Evolutionary conservation across 2,329 filamentous ascomycete genomes (phyloP), one percentile per base, ranked within the genome.

Genomic region (Calonectria henricotiae): DNA sequence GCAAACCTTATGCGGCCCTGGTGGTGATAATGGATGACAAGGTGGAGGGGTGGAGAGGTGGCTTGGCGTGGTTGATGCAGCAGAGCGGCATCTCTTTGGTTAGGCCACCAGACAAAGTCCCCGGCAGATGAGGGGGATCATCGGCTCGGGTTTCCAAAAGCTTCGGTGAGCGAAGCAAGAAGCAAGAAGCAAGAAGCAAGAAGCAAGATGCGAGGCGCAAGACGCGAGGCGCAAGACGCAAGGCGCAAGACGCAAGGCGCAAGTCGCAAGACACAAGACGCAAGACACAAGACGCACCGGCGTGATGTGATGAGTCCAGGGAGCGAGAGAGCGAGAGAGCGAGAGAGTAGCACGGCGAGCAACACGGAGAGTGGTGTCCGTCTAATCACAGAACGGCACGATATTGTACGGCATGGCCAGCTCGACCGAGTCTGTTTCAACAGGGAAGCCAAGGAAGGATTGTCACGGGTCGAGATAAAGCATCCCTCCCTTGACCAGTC

Each of bases 1-100:
- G 73, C 69, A 71, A 47, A 63, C 61, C 64, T 66, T 66, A 61
- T 71, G 71, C 75, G 73, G 69, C 62, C 69, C 66, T 20, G 67
- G 58, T 65, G 25, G 67, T 65, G 66, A 75, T 69, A 71, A 65
- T 62, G 68, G 39, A 65, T 71, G 61, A 65, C 43, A 41, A 62
- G 73, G 69, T 70, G 73, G 63, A 65, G 68, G 47, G 25, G 62
- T 70, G 72, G 63, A 65, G 68, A 55, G 25, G 62, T 70, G 72
- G 75, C 69, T 69, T 75, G 75, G 69, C 46, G 60, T 58, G 51
- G 64, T 43, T 35, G 71, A 68, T 37, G 37, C 47, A 51, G 37
- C 30, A 27, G n/a, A 67, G 65, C 65, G 65, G 65, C 65, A 62
- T 41, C 25, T 54, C 39, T 35, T n/a, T 67, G 39, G 65, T 47